Percentiles rank a stretch among this genome's conserved stretches.
Conservation (phyloP, 192 early-diverging fungal species). For the Umbelopsis sp. region DNA sequence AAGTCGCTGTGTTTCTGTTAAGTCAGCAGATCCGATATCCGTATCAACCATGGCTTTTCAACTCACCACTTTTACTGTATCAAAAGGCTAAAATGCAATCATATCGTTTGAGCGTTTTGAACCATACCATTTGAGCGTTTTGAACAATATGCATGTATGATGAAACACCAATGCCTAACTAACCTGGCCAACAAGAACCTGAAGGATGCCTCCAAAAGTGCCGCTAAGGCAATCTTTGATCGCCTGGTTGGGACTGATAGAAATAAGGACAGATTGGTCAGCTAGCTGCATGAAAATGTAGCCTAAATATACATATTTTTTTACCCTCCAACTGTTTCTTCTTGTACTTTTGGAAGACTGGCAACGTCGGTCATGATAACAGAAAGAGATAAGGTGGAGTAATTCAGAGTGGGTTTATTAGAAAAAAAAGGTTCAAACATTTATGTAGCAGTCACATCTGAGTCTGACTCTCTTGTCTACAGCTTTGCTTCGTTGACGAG, state of each 20-base stretch:
- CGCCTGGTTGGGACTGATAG: constrained; percentile 40
- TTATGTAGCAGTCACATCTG: constrained; percentile 8
- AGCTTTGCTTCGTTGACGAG: constrained; percentile 47
- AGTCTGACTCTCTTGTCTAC: not conserved
- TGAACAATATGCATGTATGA: not conserved
- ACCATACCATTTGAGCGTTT: not conserved
- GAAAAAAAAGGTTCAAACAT: not conserved
- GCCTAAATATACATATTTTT: not conserved
- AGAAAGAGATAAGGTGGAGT: not conserved
- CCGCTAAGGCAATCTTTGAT: constrained; percentile 78
- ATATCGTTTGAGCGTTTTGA: not conserved
- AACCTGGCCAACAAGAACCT: constrained; percentile 77
- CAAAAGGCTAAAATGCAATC: constrained; percentile 58
- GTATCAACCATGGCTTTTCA: not conserved
- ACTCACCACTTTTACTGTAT: constrained; percentile 81
- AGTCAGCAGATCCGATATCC: not conserved
- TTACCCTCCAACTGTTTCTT: not conserved
- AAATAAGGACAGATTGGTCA: not conserved
- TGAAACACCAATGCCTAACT: not conserved
- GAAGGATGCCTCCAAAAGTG: constrained; percentile 74
- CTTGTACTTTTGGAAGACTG: not conserved
- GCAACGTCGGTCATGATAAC: constrained; percentile 6
- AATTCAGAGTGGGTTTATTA: too few relatives aligned
- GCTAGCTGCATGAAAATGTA: not conserved
- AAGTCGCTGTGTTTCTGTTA: constrained; percentile 59